Evolutionary conservation across 2,329 filamentous ascomycete genomes (phyloP).

Genomic region (Chrysosporium queenslandicum): DNA sequence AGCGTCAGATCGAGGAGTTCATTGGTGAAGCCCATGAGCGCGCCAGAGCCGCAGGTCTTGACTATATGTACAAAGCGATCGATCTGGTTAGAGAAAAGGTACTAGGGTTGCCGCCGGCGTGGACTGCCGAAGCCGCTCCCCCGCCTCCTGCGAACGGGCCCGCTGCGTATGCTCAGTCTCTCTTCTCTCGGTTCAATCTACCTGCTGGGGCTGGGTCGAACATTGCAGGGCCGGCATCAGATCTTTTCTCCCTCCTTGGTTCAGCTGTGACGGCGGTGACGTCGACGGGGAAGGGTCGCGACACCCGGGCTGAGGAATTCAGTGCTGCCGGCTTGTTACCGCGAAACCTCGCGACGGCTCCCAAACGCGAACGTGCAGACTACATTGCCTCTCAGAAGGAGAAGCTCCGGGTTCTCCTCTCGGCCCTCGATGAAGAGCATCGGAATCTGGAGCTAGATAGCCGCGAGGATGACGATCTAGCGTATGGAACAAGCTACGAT

Average conservation of each 20-base stretch:
- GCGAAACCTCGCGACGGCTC: conserved; percentile 51
- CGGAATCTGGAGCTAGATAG: conserved; percentile 42
- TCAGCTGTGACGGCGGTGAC: conserved; percentile 59
- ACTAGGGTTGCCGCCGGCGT: conserved; percentile 61
- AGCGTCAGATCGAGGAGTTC: conserved; percentile 78
- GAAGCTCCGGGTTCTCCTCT: conserved; percentile 61
- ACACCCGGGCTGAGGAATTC: conserved; percentile 41
- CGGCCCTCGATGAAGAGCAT: conserved; percentile 71
- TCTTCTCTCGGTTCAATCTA: conserved; percentile 79
- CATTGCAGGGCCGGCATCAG: conserved; percentile 40
- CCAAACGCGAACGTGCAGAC: conserved; percentile 54
- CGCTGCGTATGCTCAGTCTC: conserved; percentile 60
- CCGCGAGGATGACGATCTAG: conserved; percentile 29
- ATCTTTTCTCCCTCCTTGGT: conserved; percentile 70
- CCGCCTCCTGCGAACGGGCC: conserved; percentile 29
- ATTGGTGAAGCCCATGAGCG: conserved; percentile 73
- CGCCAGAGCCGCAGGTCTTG: conserved; percentile 63
- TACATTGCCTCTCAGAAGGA: conserved; percentile 75
- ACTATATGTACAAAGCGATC: conserved; percentile 61
- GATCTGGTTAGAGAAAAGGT: conserved; percentile 65
- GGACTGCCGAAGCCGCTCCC: conserved; percentile 38
- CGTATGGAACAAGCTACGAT: conserved; percentile 30
- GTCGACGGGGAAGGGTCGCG: conserved; percentile 30
- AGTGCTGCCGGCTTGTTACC: conserved; percentile 59
- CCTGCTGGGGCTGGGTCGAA: conserved; percentile 54